A percentile compares a stretch with the other conserved stretches of the same genome.
phyloP scores from a whole-genome alignment of 352 stramenopile species.

The Pythium monospermum region DNA sequence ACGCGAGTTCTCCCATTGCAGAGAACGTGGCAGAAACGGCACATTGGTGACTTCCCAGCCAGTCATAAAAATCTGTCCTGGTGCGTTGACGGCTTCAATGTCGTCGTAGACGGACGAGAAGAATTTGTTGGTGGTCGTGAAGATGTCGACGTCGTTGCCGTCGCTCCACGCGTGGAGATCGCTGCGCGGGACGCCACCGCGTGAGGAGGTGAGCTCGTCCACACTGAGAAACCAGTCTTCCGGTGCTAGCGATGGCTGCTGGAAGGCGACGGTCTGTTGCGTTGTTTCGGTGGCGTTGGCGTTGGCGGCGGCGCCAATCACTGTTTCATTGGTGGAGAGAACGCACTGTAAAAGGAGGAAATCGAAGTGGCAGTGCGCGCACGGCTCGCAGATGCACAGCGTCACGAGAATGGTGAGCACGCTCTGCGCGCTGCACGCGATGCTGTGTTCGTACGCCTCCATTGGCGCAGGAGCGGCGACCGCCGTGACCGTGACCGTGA shows the following conservation, averaged over 20 bases:
- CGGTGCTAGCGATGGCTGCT: slow-evolving; percentile 23
- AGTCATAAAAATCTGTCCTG: slow-evolving; percentile 14
- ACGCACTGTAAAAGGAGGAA: slow-evolving; percentile 17
- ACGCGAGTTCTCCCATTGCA: slow-evolving; percentile 1
- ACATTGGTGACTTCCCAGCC: slow-evolving; percentile 25
- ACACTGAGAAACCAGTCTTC: slow-evolving; percentile 29
- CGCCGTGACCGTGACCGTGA: no score
- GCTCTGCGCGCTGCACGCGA: slow-evolving; percentile 11
- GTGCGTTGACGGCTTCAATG: slow-evolving; percentile 7
- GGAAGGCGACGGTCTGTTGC: no score
- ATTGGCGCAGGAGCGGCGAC: no score
- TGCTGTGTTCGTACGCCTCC: no score
- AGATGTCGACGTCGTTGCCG: slow-evolving; percentile 23
- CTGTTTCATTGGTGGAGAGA: background rate
- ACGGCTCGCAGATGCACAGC: slow-evolving; percentile 31
- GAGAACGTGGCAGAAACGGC: slow-evolving; percentile 13
- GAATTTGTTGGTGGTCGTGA: slow-evolving; percentile 23
- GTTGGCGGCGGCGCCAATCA: background rate
- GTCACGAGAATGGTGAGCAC: slow-evolving; percentile 19
- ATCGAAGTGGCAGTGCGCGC: slow-evolving; percentile 25
- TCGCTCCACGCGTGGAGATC: slow-evolving; percentile 16
- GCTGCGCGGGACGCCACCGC: slow-evolving; percentile 18
- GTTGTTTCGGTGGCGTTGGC: background rate
- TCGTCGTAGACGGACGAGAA: slow-evolving; percentile 27
- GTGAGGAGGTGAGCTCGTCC: slow-evolving; percentile 23